A percentile compares a stretch with the other conserved stretches of the same genome.
These are phyloP conservation scores for Fragaria iinumae DNA, from an alignment of 306 rosid genomes.

Conservation along the genomic window DNA sequence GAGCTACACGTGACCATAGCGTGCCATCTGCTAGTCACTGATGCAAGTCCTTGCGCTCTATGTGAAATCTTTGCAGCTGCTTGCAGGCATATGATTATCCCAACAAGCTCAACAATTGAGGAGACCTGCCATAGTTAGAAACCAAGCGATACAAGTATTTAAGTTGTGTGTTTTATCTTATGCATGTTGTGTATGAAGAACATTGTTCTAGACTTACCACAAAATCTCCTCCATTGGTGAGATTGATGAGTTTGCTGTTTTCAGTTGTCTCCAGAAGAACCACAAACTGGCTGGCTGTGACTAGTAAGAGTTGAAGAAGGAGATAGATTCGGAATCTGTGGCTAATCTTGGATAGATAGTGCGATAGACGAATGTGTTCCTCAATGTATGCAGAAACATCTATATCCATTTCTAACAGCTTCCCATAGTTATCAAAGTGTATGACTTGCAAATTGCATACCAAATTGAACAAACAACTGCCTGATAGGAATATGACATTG, in stretches of 20 bases:
- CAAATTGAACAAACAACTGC: constrained; percentile 38
- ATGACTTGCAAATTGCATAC: constrained; percentile 51
- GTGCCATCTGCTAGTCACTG: constrained; percentile 51
- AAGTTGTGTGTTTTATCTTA: not conserved
- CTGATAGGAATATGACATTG: constrained; percentile 33
- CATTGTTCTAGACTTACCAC: constrained; percentile 35
- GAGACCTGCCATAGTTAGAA: constrained; percentile 28
- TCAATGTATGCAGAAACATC: constrained; percentile 40
- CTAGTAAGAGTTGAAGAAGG: constrained; percentile 38
- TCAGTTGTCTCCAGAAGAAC: constrained; percentile 41
- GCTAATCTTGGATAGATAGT: constrained; percentile 48
- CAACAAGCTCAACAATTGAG: constrained; percentile 41
- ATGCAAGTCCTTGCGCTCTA: constrained; percentile 44
- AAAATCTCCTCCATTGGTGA: constrained; percentile 46
- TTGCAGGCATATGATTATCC: constrained; percentile 41
- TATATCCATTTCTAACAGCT: constrained; percentile 41
- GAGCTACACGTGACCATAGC: constrained; percentile 48
- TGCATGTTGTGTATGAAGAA: not conserved
- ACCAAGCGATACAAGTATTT: not conserved
- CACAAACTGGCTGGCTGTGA: constrained; percentile 38
- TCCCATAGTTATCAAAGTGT: constrained; percentile 49
- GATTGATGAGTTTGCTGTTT: constrained; percentile 24
- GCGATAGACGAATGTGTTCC: constrained; percentile 39
- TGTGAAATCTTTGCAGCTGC: constrained; percentile 50
- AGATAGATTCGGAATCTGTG: constrained; percentile 50